A percentile compares a stretch with the other conserved stretches of the same genome.
These are phyloP conservation scores for Chaetomium sp. DNA, from an alignment of 2,329 filamentous ascomycete species.

Conservation along the genomic window DNA sequence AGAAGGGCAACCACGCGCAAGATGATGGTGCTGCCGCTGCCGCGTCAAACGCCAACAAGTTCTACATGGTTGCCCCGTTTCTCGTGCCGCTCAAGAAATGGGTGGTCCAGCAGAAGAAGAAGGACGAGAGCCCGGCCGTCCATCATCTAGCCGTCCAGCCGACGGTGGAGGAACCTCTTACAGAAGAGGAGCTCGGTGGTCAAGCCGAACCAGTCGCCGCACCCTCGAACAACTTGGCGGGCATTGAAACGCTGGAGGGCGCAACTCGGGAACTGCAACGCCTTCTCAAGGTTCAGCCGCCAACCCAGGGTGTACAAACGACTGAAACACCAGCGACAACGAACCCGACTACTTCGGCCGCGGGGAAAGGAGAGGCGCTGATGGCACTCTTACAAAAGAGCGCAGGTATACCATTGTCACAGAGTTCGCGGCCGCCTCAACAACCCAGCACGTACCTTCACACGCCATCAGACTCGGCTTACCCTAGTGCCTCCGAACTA, in stretches of 20 bases:
- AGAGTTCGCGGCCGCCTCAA: slow-evolving; percentile 9
- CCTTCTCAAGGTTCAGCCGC: slow-evolving; percentile 49
- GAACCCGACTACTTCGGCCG: slow-evolving; percentile 17
- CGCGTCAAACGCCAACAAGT: slow-evolving; percentile 68
- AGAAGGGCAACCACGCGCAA: slow-evolving; percentile 55
- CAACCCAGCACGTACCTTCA: slow-evolving; percentile 27
- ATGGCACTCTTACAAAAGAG: slow-evolving; percentile 46
- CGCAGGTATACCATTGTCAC: slow-evolving; percentile 19
- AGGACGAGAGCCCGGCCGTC: slow-evolving; percentile 47
- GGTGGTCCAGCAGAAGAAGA: slow-evolving; percentile 77
- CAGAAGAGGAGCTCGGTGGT: slow-evolving; percentile 54
- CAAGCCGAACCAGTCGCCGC: slow-evolving; percentile 32
- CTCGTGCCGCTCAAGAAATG: slow-evolving; percentile 79
- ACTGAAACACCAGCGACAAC: too few species aligned
- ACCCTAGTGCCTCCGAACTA: slow-evolving; percentile 45
- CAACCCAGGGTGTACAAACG: slow-evolving; percentile 42
- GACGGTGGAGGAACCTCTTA: slow-evolving; percentile 49
- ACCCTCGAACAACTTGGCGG: slow-evolving; percentile 30
- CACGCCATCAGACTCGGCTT: slow-evolving; percentile 50
- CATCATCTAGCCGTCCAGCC: slow-evolving; percentile 38
- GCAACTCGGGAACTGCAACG: slow-evolving; percentile 48
- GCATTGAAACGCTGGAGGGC: slow-evolving; percentile 43
- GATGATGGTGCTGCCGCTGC: slow-evolving; percentile 43
- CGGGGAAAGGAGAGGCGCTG: slow-evolving; percentile 45
- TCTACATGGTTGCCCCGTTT: slow-evolving; percentile 98